A percentile compares a stretch with the other conserved stretches of the same genome.
These are phyloP conservation scores for Phytophthora pinifolia DNA, from an alignment of 352 stramenopile genomes.

Conservation along the genomic window DNA sequence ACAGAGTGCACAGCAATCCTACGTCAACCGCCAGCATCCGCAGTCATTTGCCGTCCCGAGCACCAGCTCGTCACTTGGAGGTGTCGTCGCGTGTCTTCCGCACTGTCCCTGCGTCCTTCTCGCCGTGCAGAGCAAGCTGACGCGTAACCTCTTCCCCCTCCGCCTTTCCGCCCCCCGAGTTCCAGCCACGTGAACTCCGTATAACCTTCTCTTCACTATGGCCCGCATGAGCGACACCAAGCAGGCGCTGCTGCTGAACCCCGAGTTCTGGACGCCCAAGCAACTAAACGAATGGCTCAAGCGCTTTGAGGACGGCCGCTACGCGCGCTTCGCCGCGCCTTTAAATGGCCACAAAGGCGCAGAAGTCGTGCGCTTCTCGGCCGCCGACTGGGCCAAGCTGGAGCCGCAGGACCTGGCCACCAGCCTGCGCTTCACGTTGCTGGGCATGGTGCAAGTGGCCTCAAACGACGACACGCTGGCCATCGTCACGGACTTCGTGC, in stretches of 20 bases:
- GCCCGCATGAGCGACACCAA: slow-evolving; percentile 50
- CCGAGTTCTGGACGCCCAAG: slow-evolving; percentile 78
- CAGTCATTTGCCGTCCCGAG: slow-evolving; percentile 23
- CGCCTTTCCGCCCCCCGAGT: slow-evolving; percentile 7
- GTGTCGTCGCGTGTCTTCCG: slow-evolving; percentile 1
- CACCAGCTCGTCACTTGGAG: slow-evolving; percentile 8
- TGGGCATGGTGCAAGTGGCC: slow-evolving; percentile 86
- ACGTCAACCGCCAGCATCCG: slow-evolving; percentile 14
- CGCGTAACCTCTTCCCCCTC: slow-evolving; percentile 5
- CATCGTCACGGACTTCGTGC: slow-evolving; percentile 84
- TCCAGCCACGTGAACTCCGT: slow-evolving; percentile 1
- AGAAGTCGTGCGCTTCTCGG: slow-evolving; percentile 70
- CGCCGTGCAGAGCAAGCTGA: neutral
- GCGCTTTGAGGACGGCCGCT: slow-evolving; percentile 75
- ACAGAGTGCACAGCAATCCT: neutral
- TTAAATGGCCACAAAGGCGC: slow-evolving; percentile 62
- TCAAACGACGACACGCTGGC: slow-evolving; percentile 53
- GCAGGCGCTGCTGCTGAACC: slow-evolving; percentile 79
- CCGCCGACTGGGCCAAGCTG: slow-evolving; percentile 56
- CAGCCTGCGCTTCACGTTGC: slow-evolving; percentile 82
- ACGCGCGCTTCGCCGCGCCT: slow-evolving; percentile 47
- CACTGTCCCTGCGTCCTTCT: neutral
- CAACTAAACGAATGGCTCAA: slow-evolving; percentile 79
- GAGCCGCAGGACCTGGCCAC: slow-evolving; percentile 65
- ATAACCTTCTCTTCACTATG: slow-evolving; percentile 80